These are phyloP conservation scores for Suhomyces bribrorum DNA, from an alignment of 1,139 yeast genomes.

Conservation along the genomic window DNA sequence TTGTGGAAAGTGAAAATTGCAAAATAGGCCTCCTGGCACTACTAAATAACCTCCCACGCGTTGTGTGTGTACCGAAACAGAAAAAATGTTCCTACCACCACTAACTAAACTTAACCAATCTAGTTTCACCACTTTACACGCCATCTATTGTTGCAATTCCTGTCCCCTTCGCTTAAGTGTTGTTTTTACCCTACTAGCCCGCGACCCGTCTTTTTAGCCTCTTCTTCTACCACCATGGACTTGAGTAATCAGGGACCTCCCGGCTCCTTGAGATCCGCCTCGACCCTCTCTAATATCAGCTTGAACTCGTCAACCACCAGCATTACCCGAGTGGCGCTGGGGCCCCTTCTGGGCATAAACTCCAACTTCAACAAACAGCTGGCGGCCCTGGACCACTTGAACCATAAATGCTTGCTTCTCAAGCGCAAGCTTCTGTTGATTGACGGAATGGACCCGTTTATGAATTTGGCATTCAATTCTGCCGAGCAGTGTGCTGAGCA, in stretches of 20 bases:
- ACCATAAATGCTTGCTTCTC: conserved; percentile 65
- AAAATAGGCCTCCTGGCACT: no score
- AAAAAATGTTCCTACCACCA: conserved; percentile 1
- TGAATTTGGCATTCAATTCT: conserved; percentile 52
- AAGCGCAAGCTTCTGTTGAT: conserved; percentile 60
- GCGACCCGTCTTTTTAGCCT: not conserved
- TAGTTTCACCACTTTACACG: not conserved
- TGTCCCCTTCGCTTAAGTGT: not conserved
- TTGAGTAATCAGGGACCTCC: conserved; percentile 9
- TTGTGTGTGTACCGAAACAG: conserved; percentile 5
- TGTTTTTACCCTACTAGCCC: not conserved
- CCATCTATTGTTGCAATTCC: not conserved
- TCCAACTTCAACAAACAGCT: conserved; percentile 62
- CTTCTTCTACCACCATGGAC: conserved; percentile 4
- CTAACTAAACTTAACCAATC: not conserved
- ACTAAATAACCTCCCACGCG: not conserved
- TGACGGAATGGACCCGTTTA: conserved; percentile 72
- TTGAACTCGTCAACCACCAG: conserved; percentile 30
- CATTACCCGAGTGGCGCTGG: conserved; percentile 41
- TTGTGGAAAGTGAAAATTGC: no score
- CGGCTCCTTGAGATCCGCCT: conserved; percentile 40
- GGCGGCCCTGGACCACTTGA: conserved; percentile 69
- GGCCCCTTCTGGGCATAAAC: conserved; percentile 44
- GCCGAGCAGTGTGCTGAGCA: conserved; percentile 73
- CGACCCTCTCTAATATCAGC: conserved; percentile 36